phyloP scores from a whole-genome alignment of 208 protist species.

The Acanthamoeba royreba region DNA sequence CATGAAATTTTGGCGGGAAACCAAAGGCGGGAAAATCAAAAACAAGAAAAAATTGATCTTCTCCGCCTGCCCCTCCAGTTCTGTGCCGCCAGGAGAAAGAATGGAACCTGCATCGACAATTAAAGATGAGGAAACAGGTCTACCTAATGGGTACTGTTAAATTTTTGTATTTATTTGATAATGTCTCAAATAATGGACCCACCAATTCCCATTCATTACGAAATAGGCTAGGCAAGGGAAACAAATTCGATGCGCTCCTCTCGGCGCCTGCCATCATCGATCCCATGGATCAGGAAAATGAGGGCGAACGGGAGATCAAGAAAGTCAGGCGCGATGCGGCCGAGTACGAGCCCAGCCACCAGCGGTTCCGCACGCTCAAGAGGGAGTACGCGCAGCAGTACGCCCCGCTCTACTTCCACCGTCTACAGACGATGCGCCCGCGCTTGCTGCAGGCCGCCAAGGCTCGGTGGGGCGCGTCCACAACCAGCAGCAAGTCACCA shows the following conservation, averaged over 20 bases:
- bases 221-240: too few species aligned
- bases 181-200: not conserved
- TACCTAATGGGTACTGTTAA: not conserved
- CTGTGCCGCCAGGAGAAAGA: too few species aligned
- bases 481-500: too few species aligned
- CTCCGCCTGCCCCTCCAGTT: too few species aligned
- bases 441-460: not conserved
- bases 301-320: not conserved
- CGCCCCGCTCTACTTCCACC: conserved; percentile 11
- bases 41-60: not conserved
- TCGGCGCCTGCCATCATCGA: too few species aligned
- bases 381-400: conserved; percentile 41
- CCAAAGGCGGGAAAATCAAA: not conserved
- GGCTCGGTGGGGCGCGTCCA: not conserved
- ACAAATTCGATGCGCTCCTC: not conserved
- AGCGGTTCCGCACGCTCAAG: not conserved
- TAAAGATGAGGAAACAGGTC: not conserved
- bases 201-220: too few species aligned
- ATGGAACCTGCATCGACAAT: not conserved
- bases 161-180: not conserved
- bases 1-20: not conserved
- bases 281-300: not conserved
- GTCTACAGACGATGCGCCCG: not conserved
- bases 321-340: not conserved
- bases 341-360: not conserved